Evolutionary conservation across 495 filamentous ascomycete species (phyloP).

Genomic region (Neurospora cerealis): DNA sequence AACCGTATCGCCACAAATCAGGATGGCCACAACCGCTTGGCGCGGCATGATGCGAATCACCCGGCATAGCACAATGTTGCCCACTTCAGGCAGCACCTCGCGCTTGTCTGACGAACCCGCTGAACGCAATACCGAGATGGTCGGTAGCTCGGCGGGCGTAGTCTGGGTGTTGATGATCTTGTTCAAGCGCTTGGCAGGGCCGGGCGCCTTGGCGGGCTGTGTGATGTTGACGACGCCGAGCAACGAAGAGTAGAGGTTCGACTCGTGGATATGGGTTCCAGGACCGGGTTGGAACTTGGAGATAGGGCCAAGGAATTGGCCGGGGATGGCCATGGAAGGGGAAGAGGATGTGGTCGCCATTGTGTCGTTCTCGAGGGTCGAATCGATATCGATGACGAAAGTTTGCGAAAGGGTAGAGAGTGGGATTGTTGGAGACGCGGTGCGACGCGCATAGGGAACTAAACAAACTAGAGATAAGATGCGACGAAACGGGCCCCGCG

Average conservation of each 20-base stretch:
- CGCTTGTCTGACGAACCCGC: conserved; percentile 36
- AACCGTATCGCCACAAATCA: conserved; percentile 59
- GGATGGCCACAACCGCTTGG: conserved; percentile 73
- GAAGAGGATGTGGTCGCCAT: conserved; percentile 13
- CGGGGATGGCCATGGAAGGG: conserved; percentile 46
- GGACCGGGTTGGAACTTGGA: conserved; percentile 58
- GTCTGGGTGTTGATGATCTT: conserved; percentile 32
- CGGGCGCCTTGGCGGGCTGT: conserved; percentile 36
- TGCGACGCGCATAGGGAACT: neutral
- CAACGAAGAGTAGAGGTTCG: conserved; percentile 62
- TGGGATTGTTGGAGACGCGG: neutral
- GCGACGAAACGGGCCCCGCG: neutral
- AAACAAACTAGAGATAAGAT: neutral
- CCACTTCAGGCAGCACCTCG: conserved; percentile 72
- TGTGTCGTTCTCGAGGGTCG: neutral
- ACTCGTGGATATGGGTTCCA: conserved; percentile 69
- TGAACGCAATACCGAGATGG: conserved; percentile 23
- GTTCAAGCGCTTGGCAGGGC: conserved; percentile 48
- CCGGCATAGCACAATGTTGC: conserved; percentile 68
- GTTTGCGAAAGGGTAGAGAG: neutral
- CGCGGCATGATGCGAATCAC: conserved; percentile 75
- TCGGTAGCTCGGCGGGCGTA: conserved; percentile 24
- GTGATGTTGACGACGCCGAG: conserved; percentile 50
- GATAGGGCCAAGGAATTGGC: conserved; percentile 63
- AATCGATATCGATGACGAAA: neutral